phyloP scores from a whole-genome alignment of 225 moss, liverwort and hornwort genomes.

The Pleurozium schreberi region DNA sequence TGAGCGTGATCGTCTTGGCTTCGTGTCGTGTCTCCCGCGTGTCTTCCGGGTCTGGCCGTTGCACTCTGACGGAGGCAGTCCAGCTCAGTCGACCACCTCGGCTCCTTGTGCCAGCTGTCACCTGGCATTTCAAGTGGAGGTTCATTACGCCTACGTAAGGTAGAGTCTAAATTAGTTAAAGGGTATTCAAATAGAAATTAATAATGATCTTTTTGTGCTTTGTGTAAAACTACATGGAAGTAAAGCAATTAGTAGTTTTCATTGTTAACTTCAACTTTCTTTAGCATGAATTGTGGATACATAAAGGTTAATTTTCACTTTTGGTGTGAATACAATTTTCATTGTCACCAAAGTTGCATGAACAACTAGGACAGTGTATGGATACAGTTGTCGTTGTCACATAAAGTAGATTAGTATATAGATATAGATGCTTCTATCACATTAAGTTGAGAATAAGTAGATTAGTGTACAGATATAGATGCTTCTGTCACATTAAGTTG shows the following conservation, averaged over 20 bases:
- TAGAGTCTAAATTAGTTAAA: not conserved
- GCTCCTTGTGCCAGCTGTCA: not conserved
- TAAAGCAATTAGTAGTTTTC: not conserved
- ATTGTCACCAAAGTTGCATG: accelerated
- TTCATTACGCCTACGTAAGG: not conserved
- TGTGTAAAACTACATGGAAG: accelerated
- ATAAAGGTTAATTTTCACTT: not conserved
- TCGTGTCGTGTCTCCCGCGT: not conserved
- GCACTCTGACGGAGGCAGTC: not conserved
- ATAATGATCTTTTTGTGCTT: not conserved
- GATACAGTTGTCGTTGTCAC: not conserved
- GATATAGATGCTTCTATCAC: too few species aligned
- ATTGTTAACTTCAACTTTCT: not conserved
- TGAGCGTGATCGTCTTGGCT: not conserved
- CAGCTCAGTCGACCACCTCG: not conserved
- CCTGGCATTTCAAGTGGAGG: not conserved
- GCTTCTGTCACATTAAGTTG: not conserved
- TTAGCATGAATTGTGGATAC: accelerated
- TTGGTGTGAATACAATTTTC: accelerated
- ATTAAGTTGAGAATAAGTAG: not conserved
- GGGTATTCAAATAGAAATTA: not conserved
- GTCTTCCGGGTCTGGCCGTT: slow-evolving; percentile 29
- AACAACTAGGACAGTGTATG: not conserved
- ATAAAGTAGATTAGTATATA: not conserved
- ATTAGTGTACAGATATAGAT: not conserved